Percentiles rank a stretch among this genome's conserved stretches.
phyloP scores from a whole-genome alignment of 192 early-diverging fungal genomes.

The Pecoramyces ruminantium region DNA sequence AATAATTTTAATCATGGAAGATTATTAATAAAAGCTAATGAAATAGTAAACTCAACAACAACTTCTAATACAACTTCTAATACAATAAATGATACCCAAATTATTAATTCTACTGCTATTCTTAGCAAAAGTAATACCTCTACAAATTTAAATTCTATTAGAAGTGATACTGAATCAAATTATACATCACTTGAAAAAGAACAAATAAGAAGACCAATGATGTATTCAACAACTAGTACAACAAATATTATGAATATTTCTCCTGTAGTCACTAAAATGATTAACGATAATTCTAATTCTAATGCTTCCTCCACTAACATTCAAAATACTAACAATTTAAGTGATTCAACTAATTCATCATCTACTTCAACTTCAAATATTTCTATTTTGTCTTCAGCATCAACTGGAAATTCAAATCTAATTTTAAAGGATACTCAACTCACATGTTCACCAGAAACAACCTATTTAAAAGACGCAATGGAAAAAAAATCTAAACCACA shows the following conservation, averaged over 20 bases:
- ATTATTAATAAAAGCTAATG: not conserved
- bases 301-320: not conserved
- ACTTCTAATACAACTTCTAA: not conserved
- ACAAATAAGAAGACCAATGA: not conserved
- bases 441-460: not conserved
- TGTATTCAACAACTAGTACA: not conserved
- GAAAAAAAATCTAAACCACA: not conserved
- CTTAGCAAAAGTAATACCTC: not conserved
- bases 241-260: not conserved
- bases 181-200: not conserved
- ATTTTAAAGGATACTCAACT: not conserved
- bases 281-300: not conserved
- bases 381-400: not conserved
- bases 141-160: not conserved
- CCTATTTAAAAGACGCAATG: not conserved
- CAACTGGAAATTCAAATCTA: not conserved
- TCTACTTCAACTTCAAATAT: not conserved
- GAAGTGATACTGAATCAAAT: not conserved
- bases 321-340: not conserved
- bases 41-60: not conserved
- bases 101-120: not conserved
- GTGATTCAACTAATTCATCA: not conserved
- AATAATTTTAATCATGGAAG: not conserved
- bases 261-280: not conserved
- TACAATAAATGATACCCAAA: not conserved